Percentiles rank a stretch among this genome's conserved stretches.
Evolutionary conservation across 352 stramenopile genomes (phyloP).

Genomic region (Blastocystis sp.): DNA sequence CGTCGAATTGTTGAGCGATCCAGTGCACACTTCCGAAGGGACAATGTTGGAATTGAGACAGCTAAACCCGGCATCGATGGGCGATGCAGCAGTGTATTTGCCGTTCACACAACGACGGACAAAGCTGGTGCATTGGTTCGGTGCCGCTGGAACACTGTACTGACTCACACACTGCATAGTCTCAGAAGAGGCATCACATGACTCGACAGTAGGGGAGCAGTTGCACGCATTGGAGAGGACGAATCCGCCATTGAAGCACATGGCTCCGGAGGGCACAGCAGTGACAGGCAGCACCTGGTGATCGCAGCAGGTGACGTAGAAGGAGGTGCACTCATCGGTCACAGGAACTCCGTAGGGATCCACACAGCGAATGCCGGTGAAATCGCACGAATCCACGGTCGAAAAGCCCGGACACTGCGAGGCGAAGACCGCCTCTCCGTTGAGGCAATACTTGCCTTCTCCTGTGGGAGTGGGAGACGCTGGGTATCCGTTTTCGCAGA

Average conservation of each 20-base stretch:
- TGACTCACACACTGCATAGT: not conserved
- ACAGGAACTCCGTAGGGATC: not conserved
- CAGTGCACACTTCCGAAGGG: not conserved
- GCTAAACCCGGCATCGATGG: not conserved
- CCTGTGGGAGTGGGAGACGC: not conserved
- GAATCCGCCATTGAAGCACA: slow-evolving; percentile 38
- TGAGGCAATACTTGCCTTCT: not conserved
- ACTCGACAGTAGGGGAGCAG: not conserved
- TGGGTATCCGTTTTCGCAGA: slow-evolving; percentile 7
- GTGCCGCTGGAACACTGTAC: not conserved
- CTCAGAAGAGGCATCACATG: not conserved
- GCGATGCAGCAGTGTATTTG: not conserved
- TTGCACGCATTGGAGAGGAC: not conserved
- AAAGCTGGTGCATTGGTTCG: not conserved
- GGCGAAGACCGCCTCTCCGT: not conserved
- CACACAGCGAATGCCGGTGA: slow-evolving; percentile 43
- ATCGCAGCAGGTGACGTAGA: slow-evolving; percentile 33
- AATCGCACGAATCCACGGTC: not conserved
- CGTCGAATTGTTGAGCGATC: not conserved
- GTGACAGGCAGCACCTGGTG: not conserved
- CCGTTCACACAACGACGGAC: not conserved
- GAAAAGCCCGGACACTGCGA: not conserved
- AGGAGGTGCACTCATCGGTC: slow-evolving; percentile 12
- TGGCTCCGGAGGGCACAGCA: not conserved
- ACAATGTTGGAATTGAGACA: not conserved